Percentiles rank a stretch among this genome's conserved stretches.
Evolutionary conservation across 1,139 yeast genomes (phyloP).

Genomic region (Yamadazyma jaroonii): DNA sequence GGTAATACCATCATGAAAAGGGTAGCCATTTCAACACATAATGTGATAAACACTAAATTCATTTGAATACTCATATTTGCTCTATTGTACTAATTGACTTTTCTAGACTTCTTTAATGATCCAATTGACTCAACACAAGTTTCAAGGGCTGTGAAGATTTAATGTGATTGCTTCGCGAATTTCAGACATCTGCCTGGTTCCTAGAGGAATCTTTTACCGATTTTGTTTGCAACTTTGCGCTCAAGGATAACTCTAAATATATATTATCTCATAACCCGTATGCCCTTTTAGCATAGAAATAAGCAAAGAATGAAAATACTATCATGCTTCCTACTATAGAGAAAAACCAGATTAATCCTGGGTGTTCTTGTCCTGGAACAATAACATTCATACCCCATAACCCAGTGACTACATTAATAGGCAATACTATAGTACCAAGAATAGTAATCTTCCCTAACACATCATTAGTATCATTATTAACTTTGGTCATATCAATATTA

Average conservation of each 20-base stretch:
- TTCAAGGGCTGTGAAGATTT: neutral
- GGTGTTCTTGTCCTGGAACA: constrained; percentile 87
- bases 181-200: neutral
- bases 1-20: constrained; percentile 58
- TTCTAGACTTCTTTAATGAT: no score
- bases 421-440: constrained; percentile 90
- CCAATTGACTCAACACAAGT: neutral
- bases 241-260: no score
- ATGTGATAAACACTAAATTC: constrained; percentile 41
- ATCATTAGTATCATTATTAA: constrained; percentile 96
- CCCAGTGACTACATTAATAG: constrained; percentile 92
- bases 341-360: constrained; percentile 80
- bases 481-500: constrained; percentile 95
- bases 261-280: constrained; percentile 33
- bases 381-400: constrained; percentile 98
- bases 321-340: constrained; percentile 32
- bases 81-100: no score
- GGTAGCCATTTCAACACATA: constrained; percentile 53
- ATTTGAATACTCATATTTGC: constrained; percentile 48
- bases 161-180: constrained; percentile 1
- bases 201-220: neutral
- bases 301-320: constrained; percentile 38
- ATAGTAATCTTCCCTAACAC: constrained; percentile 91
- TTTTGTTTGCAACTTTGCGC: neutral
- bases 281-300: constrained; percentile 40